Evolutionary conservation across 2,329 filamentous ascomycete species (phyloP).

Genomic region (Emergomyces pasteurianus): DNA sequence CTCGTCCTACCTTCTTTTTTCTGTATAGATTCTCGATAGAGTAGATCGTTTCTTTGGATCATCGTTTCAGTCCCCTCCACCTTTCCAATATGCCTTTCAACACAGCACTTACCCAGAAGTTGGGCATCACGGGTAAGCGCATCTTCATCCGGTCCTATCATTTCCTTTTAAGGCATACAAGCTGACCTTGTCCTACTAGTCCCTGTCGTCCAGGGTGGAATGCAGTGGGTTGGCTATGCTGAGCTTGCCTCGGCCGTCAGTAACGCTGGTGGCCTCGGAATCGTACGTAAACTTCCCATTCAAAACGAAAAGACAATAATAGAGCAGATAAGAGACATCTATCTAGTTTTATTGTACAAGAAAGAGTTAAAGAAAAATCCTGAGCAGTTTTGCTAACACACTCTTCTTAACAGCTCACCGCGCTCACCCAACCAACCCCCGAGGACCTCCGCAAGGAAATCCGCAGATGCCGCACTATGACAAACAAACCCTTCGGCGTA

Average conservation of each 20-base stretch:
- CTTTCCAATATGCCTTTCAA: constrained; percentile 47
- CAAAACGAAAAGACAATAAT: not conserved
- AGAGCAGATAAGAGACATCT: not conserved
- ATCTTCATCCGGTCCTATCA: not conserved
- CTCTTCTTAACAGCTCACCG: constrained; percentile 31
- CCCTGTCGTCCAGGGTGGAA: constrained; percentile 40
- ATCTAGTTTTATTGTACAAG: not conserved
- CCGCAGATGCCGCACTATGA: constrained; percentile 64
- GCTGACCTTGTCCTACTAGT: constrained; percentile 19
- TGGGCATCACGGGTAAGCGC: constrained; percentile 39
- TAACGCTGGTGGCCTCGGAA: constrained; percentile 41
- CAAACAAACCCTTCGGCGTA: constrained; percentile 60
- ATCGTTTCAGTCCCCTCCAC: not conserved
- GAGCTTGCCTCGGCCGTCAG: constrained; percentile 43
- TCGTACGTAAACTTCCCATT: constrained; percentile 26
- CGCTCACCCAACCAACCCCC: constrained; percentile 79
- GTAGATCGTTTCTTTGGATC: not conserved
- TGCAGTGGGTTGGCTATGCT: constrained; percentile 46
- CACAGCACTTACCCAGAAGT: constrained; percentile 49
- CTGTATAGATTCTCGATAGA: not conserved
- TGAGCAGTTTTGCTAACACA: not conserved
- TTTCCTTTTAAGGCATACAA: not conserved
- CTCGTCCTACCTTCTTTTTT: not conserved
- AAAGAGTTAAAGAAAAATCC: not conserved
- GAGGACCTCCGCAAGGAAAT: constrained; percentile 92